Percentiles rank a stretch among this genome's conserved stretches.
phyloP scores from a whole-genome alignment of 352 stramenopile species.

The Phytopythium aichiense region DNA sequence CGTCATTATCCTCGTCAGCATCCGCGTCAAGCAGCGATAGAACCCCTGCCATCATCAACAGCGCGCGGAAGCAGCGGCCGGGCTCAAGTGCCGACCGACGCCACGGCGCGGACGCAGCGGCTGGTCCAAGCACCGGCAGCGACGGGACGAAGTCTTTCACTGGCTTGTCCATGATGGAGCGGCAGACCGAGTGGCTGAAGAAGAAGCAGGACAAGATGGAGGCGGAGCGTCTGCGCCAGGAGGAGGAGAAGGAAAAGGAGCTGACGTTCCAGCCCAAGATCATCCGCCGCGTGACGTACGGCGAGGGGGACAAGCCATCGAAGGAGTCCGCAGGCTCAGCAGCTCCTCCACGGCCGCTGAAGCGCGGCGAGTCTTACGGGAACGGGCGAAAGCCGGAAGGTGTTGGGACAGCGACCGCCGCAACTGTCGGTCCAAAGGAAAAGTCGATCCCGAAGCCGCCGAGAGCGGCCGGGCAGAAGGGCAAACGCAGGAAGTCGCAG shows the following conservation, averaged over 20 bases:
- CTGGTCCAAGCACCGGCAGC: background rate
- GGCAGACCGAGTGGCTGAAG: conserved; percentile 70
- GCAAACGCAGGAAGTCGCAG: conserved; percentile 25
- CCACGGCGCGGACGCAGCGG: conserved; percentile 7
- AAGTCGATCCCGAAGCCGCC: conserved; percentile 35
- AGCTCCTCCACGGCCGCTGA: conserved; percentile 3
- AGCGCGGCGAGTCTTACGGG: conserved; percentile 12
- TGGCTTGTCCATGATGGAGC: conserved; percentile 71
- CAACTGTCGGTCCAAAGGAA: conserved; percentile 20
- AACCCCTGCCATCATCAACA: background rate
- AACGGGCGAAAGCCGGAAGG: conserved; percentile 14
- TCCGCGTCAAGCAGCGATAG: conserved; percentile 6
- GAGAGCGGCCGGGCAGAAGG: conserved; percentile 19
- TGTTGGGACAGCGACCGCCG: background rate
- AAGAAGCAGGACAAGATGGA: conserved; percentile 81
- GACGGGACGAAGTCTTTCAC: conserved; percentile 42
- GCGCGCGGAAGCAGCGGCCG: conserved; percentile 2
- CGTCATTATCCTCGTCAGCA: background rate
- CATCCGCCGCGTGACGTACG: conserved; percentile 58
- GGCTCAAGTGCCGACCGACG: conserved; percentile 7
- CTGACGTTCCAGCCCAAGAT: conserved; percentile 84
- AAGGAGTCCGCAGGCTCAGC: conserved; percentile 15
- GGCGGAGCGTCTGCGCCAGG: conserved; percentile 52
- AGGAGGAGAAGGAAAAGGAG: conserved; percentile 70
- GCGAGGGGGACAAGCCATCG: conserved; percentile 30